Conservation (phyloP, 352 stramenopile genomes). For the Blastocystis sp. region DNA sequence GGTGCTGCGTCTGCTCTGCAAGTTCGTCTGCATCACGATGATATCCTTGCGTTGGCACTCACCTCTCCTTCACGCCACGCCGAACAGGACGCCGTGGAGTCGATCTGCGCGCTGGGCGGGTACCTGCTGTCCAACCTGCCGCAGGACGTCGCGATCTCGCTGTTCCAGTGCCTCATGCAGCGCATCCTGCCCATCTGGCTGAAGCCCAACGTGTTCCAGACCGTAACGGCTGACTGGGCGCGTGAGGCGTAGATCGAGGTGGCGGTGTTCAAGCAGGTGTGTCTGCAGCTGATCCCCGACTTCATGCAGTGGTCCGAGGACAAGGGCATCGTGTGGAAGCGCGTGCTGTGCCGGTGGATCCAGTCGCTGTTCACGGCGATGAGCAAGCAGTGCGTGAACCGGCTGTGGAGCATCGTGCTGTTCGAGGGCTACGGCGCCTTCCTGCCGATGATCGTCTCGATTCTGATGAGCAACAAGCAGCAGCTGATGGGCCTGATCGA, state of each 20-base stretch:
- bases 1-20: constrained; percentile 3
- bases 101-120: constrained; percentile 10
- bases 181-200: constrained; percentile 51
- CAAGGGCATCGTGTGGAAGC: neutral
- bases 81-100: neutral
- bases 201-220: constrained; percentile 43
- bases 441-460: constrained; percentile 35
- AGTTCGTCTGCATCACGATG: constrained; percentile 3
- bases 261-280: constrained; percentile 34
- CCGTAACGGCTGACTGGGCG: neutral
- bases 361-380: constrained; percentile 17
- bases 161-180: constrained; percentile 57
- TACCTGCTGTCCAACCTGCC: constrained; percentile 33
- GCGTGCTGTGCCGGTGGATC: constrained; percentile 13
- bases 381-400: constrained; percentile 41
- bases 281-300: constrained; percentile 15
- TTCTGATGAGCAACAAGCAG: constrained; percentile 51
- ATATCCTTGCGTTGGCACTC: constrained; percentile 26
- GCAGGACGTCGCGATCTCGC: constrained; percentile 22
- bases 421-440: constrained; percentile 60
- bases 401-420: constrained; percentile 59
- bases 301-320: constrained; percentile 20
- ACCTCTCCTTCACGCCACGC: neutral
- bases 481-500: neutral
- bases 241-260: constrained; percentile 57